phyloP scores from a whole-genome alignment of 139 green algal species.

The Micractinium conductrix region DNA sequence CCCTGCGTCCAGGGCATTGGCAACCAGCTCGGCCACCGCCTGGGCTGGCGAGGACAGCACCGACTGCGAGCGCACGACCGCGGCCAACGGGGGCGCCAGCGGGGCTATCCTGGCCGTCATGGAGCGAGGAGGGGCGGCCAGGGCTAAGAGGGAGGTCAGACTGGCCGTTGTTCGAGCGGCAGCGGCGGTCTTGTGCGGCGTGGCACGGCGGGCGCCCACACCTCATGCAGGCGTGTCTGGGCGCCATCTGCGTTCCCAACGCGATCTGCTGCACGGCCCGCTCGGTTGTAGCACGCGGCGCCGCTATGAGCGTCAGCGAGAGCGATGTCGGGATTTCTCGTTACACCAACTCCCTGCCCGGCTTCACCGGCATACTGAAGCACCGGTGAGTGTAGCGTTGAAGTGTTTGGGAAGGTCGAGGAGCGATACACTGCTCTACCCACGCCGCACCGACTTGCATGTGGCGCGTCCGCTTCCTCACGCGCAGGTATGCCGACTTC shows the following conservation, averaged over 20 bases:
- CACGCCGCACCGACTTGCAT: not conserved
- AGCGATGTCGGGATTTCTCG: slow-evolving; percentile 43
- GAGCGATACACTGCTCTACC: no score
- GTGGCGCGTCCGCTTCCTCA: not conserved
- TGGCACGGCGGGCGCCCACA: not conserved
- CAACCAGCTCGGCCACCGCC: slow-evolving; percentile 50
- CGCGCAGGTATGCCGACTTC: slow-evolving; percentile 84
- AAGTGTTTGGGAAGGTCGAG: no score
- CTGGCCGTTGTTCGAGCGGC: no score
- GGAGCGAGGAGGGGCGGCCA: no score
- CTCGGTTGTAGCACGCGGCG: no score
- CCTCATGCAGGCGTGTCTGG: not conserved
- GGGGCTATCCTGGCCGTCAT: no score
- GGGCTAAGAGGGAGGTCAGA: no score
- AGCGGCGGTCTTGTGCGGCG: no score
- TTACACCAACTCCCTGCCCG: slow-evolving; percentile 35
- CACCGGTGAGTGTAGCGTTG: slow-evolving; percentile 60
- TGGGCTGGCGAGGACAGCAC: slow-evolving; percentile 25
- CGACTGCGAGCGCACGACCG: not conserved
- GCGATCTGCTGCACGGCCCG: not conserved
- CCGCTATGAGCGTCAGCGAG: slow-evolving; percentile 4
- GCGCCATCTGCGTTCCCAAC: not conserved
- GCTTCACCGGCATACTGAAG: slow-evolving; percentile 82
- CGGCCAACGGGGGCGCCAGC: not conserved
- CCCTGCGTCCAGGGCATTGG: slow-evolving; percentile 58